Evolutionary conservation across 2,329 filamentous ascomycete genomes (phyloP), one percentile per base, ranked within the genome.

Genomic region (Aspergillus quadricinctus): DNA sequence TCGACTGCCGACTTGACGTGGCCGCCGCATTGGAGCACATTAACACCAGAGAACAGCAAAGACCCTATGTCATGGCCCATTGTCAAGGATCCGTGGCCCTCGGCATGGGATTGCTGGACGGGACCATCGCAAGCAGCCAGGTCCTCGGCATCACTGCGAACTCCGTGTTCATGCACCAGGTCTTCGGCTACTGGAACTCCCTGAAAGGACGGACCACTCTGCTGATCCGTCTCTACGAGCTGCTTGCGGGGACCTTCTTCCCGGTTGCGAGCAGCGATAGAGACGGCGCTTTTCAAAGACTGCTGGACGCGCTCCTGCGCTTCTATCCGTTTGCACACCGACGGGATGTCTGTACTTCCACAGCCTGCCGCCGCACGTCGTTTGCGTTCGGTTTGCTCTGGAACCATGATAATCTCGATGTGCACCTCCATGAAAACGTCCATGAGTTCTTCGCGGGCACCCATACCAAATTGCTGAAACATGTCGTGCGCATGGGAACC

Each of bases 371-470:
- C 52, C 63, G 73, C 3, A 64, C 66, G 43, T 60, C 63, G 19
- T 64, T 76, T 1, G 64, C 64, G 9, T 75, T 72, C 49, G 72
- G 73, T 8, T 61, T 71, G 8, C 66, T 70, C 14, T 76, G 71
- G 69, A 68, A 62, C 9, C 73, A 75, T 49, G 53, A 57, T 2
- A 74, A 74, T 17, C 64, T 76, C 25, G 70, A 70, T 50, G 59
- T 55, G 21, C 60, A 59, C 3, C 72, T 71, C 14, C 73, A 76
- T 37, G 56, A 57, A 3, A 63, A 67, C 9, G 45, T 72, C 5
- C 51, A 57, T 17, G 48, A 60, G 2, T 61, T 72, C 29, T 64
- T 74, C 28, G 63, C 57, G 14, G 73, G 72, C 6, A 63, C 65
- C 1, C 61, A 66, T 37, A 72, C 68, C 29, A 63, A 62, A 9